phyloP scores from a whole-genome alignment of 2,329 filamentous ascomycete species.

The Trichophyton schoenleinii region DNA sequence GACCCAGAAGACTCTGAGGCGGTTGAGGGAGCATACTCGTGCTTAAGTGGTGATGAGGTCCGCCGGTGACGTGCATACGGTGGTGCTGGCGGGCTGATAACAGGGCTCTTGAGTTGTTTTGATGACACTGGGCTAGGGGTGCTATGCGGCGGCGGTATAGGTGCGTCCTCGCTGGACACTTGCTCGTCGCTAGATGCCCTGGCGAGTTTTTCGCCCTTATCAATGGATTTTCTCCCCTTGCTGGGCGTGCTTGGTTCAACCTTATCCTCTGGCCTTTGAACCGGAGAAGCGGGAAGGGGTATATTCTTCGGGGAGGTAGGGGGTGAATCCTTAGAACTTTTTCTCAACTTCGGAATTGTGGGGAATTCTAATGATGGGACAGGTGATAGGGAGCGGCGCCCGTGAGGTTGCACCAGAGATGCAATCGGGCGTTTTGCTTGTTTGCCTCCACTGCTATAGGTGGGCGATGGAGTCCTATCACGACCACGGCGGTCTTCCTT shows the following conservation, averaged over 20 bases:
- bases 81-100: constrained; percentile 38
- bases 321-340: constrained; percentile 23
- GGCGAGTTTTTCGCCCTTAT: constrained; percentile 14
- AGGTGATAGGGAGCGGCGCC: constrained; percentile 31
- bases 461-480: constrained; percentile 7
- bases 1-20: constrained; percentile 50
- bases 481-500: constrained; percentile 7
- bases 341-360: constrained; percentile 32
- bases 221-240: not conserved
- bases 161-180: constrained; percentile 20
- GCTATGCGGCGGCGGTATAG: constrained; percentile 38
- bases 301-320: constrained; percentile 14
- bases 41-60: constrained; percentile 85
- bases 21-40: constrained; percentile 85
- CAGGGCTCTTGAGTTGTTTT: constrained; percentile 32
- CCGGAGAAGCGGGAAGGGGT: constrained; percentile 13
- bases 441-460: constrained; percentile 3
- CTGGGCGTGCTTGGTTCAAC: constrained; percentile 9
- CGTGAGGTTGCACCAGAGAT: constrained; percentile 20
- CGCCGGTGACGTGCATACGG: constrained; percentile 47
- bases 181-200: constrained; percentile 2
- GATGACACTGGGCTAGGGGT: constrained; percentile 36
- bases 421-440: constrained; percentile 15
- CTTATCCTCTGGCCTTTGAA: constrained; percentile 19
- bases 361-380: constrained; percentile 36